These are phyloP conservation scores for Ciborinia camelliae DNA, from an alignment of 2,329 filamentous ascomycete genomes.

Conservation along the genomic window DNA sequence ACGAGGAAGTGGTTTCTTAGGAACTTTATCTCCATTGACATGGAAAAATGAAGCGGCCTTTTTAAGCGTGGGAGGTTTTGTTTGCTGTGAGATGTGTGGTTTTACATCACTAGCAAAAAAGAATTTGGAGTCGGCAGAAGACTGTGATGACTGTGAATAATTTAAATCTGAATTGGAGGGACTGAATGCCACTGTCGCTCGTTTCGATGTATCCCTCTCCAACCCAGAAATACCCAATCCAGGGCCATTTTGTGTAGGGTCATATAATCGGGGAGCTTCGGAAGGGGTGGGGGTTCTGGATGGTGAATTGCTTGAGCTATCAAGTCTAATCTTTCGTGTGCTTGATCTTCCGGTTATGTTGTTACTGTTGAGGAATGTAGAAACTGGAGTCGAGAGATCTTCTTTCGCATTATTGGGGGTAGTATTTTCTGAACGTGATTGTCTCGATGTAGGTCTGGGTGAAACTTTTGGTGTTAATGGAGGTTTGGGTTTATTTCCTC, in stretches of 20 bases:
- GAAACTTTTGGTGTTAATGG: slow-evolving; percentile 59
- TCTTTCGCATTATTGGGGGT: slow-evolving; percentile 41
- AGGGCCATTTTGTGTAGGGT: slow-evolving; percentile 37
- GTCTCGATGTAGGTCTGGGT: slow-evolving; percentile 35
- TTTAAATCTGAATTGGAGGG: slow-evolving; percentile 40
- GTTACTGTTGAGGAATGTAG: slow-evolving; percentile 53
- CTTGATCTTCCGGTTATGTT: slow-evolving; percentile 80
- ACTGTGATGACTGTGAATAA: slow-evolving; percentile 30
- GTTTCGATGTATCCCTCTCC: slow-evolving; percentile 33
- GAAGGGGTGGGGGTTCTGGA: slow-evolving; percentile 41
- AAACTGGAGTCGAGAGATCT: slow-evolving; percentile 51
- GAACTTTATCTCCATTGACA: slow-evolving; percentile 45
- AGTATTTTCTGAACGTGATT: slow-evolving; percentile 41
- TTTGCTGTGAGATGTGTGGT: slow-evolving; percentile 23
- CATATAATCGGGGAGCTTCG: slow-evolving; percentile 21
- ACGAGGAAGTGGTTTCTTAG: slow-evolving; percentile 37
- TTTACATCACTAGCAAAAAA: slow-evolving; percentile 85
- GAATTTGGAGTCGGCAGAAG: slow-evolving; percentile 63
- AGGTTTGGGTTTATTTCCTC: slow-evolving; percentile 48
- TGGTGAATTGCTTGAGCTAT: slow-evolving; percentile 66
- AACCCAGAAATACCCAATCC: slow-evolving; percentile 30
- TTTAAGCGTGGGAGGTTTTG: slow-evolving; percentile 30
- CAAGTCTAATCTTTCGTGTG: slow-evolving; percentile 65
- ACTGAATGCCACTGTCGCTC: slow-evolving; percentile 42
- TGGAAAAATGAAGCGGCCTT: slow-evolving; percentile 48